Evolutionary conservation across 768 basidiomycete species (phyloP).

Genomic region (Serendipita sp.): DNA sequence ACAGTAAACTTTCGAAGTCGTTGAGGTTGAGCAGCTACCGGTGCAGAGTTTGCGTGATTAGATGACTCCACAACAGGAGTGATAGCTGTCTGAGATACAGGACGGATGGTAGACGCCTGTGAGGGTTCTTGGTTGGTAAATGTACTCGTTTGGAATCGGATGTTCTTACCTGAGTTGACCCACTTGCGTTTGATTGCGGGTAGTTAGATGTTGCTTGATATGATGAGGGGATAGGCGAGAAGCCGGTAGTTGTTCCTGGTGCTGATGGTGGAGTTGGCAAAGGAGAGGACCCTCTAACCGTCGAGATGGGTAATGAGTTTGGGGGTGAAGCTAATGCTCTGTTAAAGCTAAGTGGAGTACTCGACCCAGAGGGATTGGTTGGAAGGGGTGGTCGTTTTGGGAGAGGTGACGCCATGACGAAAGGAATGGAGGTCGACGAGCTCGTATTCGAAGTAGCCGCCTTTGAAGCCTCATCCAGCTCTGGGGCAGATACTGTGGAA

Average conservation of each 20-base stretch:
- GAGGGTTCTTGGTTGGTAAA: too few species aligned
- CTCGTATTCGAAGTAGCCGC: neutral
- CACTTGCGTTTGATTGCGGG: neutral
- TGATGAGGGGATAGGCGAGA: neutral
- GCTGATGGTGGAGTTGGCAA: neutral
- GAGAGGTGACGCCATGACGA: neutral
- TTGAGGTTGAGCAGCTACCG: neutral
- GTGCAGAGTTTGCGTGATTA: too few species aligned
- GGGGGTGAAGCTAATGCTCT: neutral
- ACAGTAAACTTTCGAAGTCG: too few species aligned
- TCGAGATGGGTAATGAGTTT: neutral
- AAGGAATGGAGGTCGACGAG: neutral
- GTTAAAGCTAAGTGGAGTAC: neutral
- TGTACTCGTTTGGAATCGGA: neutral
- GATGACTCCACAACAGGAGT: neutral
- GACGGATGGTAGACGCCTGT: neutral
- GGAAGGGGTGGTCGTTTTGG: neutral
- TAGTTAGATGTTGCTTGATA: neutral
- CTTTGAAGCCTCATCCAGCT: too few species aligned
- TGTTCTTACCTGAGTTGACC: neutral
- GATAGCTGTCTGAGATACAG: neutral
- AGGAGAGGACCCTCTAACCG: neutral
- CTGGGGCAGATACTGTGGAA: neutral
- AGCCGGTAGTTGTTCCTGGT: neutral
- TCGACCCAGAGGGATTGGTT: neutral